Conservation (phyloP, 495 filamentous ascomycete genomes). For the Podospora pseudopauciseta region DNA sequence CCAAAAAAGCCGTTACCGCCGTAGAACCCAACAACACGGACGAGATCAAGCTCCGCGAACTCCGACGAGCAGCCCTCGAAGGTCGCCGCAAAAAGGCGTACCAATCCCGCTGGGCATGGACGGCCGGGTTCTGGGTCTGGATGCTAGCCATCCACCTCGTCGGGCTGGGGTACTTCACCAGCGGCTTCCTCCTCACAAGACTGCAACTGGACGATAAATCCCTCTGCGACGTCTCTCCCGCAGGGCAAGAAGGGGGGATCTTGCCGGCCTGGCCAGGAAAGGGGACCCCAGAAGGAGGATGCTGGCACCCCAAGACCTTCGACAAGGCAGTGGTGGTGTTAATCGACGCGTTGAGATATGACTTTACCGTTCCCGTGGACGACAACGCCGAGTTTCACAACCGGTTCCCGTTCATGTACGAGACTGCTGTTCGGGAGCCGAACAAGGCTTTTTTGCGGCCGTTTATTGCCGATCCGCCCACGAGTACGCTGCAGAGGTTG, state of each 20-base stretch:
- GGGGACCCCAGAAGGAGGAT: conserved; percentile 61
- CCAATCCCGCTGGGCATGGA: conserved; percentile 48
- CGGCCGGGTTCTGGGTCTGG: conserved; percentile 51
- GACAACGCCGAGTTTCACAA: conserved; percentile 70
- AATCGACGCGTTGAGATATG: conserved; percentile 92
- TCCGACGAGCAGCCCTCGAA: conserved; percentile 39
- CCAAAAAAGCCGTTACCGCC: neutral
- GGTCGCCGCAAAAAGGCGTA: conserved; percentile 38
- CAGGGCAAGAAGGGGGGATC: neutral
- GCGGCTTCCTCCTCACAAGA: conserved; percentile 93
- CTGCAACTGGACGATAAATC: conserved; percentile 87
- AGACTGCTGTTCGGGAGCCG: conserved; percentile 67
- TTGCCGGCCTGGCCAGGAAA: conserved; percentile 17
- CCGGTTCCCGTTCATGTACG: conserved; percentile 78
- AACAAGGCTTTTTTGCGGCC: conserved; percentile 83
- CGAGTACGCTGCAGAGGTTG: conserved; percentile 83
- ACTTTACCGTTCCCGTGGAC: conserved; percentile 83
- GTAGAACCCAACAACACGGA: conserved; percentile 6
- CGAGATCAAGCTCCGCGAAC: conserved; percentile 23
- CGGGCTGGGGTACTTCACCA: conserved; percentile 89
- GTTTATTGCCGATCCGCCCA: conserved; percentile 97
- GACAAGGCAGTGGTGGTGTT: conserved; percentile 87
- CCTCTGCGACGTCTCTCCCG: conserved; percentile 68
- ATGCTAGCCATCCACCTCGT: conserved; percentile 65
- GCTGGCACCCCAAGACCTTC: conserved; percentile 94